These are phyloP conservation scores for Tylopilus felleus DNA, from an alignment of 768 basidiomycete genomes.

Conservation along the genomic window DNA sequence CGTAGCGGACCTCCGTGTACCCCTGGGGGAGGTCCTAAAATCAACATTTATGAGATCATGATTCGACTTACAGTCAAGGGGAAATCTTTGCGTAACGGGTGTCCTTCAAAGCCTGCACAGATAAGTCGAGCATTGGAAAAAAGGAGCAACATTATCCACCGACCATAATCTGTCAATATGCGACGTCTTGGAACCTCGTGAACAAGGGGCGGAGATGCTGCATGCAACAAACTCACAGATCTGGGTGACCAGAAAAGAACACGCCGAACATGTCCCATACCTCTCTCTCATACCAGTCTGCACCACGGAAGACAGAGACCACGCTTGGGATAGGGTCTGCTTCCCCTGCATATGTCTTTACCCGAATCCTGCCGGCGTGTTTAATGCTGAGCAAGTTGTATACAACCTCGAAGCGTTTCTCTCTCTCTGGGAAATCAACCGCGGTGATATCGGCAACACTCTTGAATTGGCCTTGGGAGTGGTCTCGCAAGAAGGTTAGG, in stretches of 20 bases:
- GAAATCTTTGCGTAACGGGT: constrained; percentile 97
- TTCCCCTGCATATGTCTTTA: constrained; percentile 97
- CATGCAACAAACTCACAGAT: constrained; percentile 61
- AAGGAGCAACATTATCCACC: constrained; percentile 3
- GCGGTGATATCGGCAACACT: constrained; percentile 89
- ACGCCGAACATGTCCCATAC: constrained; percentile 98
- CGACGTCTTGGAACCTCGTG: constrained; percentile 61
- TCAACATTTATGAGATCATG: background rate
- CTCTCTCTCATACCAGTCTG: constrained; percentile 99
- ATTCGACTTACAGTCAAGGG: constrained; percentile 75
- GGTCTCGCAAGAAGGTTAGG: constrained; percentile 91
- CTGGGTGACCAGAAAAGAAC: constrained; percentile 94
- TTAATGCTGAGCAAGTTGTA: constrained; percentile 87
- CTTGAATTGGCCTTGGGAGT: constrained; percentile 94
- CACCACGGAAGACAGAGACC: constrained; percentile 77
- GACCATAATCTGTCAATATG: constrained; percentile 97
- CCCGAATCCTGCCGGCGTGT: constrained; percentile 81
- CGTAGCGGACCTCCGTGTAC: constrained; percentile 97
- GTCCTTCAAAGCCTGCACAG: constrained; percentile 83
- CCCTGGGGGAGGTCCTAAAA: constrained; percentile 50
- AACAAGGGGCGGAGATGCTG: constrained; percentile 9
- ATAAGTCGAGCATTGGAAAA: background rate
- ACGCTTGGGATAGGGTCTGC: constrained; percentile 86
- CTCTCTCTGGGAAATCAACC: constrained; percentile 90
- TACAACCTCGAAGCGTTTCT: constrained; percentile 94